Evolutionary conservation across 1,284 basidiomycete species (phyloP).

Genomic region (Leccinum solheimii): DNA sequence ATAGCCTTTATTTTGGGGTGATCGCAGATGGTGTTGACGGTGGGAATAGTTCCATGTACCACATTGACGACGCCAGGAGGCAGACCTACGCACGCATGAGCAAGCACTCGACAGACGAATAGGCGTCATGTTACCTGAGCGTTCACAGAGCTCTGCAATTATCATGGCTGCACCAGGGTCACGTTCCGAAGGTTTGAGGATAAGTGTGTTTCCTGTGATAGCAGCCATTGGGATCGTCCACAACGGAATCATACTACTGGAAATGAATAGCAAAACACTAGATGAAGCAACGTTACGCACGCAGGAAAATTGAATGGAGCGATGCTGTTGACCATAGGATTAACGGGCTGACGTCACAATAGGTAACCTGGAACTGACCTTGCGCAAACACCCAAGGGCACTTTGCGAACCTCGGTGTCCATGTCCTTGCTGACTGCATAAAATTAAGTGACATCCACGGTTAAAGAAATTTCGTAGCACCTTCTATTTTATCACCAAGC

Average conservation of each 20-base stretch:
- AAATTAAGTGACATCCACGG: slow-evolving; percentile 5
- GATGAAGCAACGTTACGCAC: slow-evolving; percentile 42
- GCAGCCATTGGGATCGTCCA: slow-evolving; percentile 92
- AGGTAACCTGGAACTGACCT: slow-evolving; percentile 42
- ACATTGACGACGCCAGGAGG: slow-evolving; percentile 84
- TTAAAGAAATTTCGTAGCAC: slow-evolving; percentile 34
- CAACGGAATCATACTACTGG: slow-evolving; percentile 87
- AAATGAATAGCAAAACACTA: slow-evolving; percentile 13
- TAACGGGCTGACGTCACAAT: slow-evolving; percentile 6
- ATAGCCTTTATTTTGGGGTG: slow-evolving; percentile 91
- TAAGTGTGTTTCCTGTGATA: slow-evolving; percentile 91
- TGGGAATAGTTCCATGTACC: slow-evolving; percentile 87
- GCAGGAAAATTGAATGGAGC: slow-evolving; percentile 94
- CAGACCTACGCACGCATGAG: slow-evolving; percentile 48
- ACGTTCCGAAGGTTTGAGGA: slow-evolving; percentile 95
- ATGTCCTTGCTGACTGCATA: slow-evolving; percentile 87
- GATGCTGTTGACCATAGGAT: slow-evolving; percentile 52
- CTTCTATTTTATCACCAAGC: slow-evolving; percentile 90
- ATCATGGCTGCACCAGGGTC: slow-evolving; percentile 98
- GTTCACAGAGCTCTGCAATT: slow-evolving; percentile 90
- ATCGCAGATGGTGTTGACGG: slow-evolving; percentile 95
- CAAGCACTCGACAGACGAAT: neutral
- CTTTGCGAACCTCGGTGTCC: slow-evolving; percentile 87
- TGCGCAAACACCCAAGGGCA: slow-evolving; percentile 80
- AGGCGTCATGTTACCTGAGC: slow-evolving; percentile 58